Evolutionary conservation across 2,329 filamentous ascomycete genomes (phyloP).

Genomic region (Hypoxylon sp.): DNA sequence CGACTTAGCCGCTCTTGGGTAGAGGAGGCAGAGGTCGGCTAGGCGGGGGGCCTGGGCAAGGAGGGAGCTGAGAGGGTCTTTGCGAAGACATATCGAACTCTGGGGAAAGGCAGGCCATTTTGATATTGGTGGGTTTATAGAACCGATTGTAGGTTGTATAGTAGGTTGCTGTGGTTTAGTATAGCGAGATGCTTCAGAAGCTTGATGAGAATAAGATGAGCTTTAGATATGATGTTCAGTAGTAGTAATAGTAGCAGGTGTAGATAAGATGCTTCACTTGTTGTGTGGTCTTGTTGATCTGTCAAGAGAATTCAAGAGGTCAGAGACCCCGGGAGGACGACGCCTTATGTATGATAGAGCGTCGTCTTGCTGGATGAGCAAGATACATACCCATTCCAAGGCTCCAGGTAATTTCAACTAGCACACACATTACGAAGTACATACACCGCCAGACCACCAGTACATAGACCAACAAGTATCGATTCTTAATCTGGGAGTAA

Average conservation of each 20-base stretch:
- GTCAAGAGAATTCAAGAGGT: conserved; percentile 39
- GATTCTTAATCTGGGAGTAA: conserved; percentile 36
- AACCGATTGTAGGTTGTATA: conserved; percentile 14
- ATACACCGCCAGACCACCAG: conserved; percentile 45
- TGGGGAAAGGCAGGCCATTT: conserved; percentile 43
- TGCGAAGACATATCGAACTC: conserved; percentile 63
- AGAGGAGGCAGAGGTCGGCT: conserved; percentile 71
- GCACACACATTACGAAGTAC: conserved; percentile 42
- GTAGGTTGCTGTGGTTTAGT: neutral
- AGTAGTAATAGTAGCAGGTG: no score
- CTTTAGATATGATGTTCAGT: conserved; percentile 14
- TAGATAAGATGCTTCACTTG: conserved; percentile 9
- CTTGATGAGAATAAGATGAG: conserved; percentile 15
- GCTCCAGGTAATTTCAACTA: conserved; percentile 34
- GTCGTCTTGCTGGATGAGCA: conserved; percentile 36
- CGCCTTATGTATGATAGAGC: conserved; percentile 47
- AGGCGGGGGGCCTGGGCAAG: conserved; percentile 72
- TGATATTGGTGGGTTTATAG: conserved; percentile 28
- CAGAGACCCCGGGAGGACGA: conserved; percentile 33
- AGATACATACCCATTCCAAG: conserved; percentile 37
- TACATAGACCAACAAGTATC: conserved; percentile 40
- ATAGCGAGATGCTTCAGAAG: conserved; percentile 15
- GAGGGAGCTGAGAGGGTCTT: conserved; percentile 71
- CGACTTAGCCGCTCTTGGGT: conserved; percentile 64
- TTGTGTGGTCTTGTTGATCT: conserved; percentile 33